A percentile compares a stretch with the other conserved stretches of the same genome.
Conservation (phyloP, 2,329 filamentous ascomycete genomes). For the Fusarium kyushuense region DNA sequence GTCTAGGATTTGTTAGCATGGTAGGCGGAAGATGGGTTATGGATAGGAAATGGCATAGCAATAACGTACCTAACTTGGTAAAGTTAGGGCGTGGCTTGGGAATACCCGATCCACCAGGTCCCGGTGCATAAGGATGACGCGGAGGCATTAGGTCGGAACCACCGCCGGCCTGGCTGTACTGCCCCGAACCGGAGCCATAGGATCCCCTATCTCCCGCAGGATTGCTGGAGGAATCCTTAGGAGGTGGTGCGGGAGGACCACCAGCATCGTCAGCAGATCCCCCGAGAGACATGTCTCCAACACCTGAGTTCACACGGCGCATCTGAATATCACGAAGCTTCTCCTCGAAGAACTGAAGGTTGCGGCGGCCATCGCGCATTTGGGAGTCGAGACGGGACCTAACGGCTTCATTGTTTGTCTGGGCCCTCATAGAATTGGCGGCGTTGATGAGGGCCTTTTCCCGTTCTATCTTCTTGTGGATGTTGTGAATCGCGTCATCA, state of each 20-base stretch:
- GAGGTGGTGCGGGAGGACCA: conserved; percentile 73
- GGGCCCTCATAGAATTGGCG: conserved; percentile 93
- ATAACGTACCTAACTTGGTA: conserved; percentile 86
- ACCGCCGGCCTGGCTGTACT: conserved; percentile 70
- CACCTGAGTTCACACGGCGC: conserved; percentile 76
- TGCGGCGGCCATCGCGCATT: conserved; percentile 91
- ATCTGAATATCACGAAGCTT: conserved; percentile 89
- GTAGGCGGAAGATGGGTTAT: conserved; percentile 3
- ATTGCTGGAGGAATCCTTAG: conserved; percentile 72
- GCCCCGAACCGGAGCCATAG: conserved; percentile 66
- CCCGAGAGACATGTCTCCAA: conserved; percentile 74
- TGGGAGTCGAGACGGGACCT: conserved; percentile 91
- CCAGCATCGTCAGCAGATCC: conserved; percentile 57
- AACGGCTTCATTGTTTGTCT: conserved; percentile 92
- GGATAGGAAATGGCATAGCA: conserved; percentile 9
- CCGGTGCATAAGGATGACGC: conserved; percentile 79
- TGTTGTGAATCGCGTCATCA: conserved; percentile 77
- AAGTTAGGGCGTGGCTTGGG: conserved; percentile 89
- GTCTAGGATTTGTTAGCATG: conserved; percentile 66
- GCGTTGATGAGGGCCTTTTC: conserved; percentile 96
- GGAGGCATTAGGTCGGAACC: conserved; percentile 83
- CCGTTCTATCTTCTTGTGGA: conserved; percentile 97
- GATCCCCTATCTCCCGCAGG: conserved; percentile 66
- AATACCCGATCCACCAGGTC: conserved; percentile 72
- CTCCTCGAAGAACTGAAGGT: conserved; percentile 96